Evolutionary conservation across 306 rosid genomes (phyloP).

Genomic region (Castanopsis chinensis): DNA sequence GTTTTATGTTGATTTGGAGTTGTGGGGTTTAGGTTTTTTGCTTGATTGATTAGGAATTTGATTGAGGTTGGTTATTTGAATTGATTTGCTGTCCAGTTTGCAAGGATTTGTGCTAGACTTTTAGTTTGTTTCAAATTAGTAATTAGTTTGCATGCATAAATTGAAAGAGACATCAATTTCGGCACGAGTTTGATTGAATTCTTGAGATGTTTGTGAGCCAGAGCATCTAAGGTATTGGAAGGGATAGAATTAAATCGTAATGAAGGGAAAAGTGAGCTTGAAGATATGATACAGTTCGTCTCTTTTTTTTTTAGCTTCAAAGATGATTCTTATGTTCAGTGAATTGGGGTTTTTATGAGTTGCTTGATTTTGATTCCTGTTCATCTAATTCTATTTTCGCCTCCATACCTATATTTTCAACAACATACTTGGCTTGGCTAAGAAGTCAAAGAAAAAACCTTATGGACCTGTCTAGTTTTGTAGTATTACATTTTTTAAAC

Average conservation of each 20-base stretch:
- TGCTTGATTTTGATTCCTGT: not conserved
- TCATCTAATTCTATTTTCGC: not conserved
- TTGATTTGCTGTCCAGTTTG: not conserved
- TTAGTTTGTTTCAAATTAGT: not conserved
- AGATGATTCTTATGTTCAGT: not conserved
- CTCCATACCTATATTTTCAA: not conserved
- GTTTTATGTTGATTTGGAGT: not conserved
- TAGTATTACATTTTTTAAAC: not conserved
- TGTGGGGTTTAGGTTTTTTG: not conserved
- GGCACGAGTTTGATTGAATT: not conserved
- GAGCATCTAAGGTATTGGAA: not conserved
- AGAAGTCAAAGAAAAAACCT: no score
- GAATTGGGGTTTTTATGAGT: not conserved
- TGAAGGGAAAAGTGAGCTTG: not conserved
- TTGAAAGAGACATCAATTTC: not conserved
- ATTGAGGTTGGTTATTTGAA: not conserved
- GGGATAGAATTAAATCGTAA: not conserved
- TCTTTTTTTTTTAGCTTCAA: not conserved
- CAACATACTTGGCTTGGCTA: no score
- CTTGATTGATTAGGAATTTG: not conserved
- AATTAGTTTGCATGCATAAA: not conserved
- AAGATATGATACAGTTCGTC: not conserved
- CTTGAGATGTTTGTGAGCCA: not conserved
- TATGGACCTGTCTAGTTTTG: not conserved
- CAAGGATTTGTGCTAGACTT: not conserved